Conservation (phyloP, 192 early-diverging fungal species). For the Helicostylum pulchrum region DNA sequence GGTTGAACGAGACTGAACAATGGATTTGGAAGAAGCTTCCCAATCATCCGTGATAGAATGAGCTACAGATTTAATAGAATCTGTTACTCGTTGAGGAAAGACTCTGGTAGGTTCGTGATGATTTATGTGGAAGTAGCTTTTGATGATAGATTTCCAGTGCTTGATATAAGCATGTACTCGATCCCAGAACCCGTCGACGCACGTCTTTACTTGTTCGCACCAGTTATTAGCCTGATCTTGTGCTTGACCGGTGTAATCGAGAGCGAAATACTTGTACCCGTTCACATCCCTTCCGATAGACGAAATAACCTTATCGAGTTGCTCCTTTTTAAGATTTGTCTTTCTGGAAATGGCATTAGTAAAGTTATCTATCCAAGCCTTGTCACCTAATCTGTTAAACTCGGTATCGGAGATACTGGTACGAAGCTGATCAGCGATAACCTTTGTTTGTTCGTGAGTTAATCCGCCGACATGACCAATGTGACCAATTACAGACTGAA, state of each 20-base stretch:
- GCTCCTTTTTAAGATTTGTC: slow-evolving; percentile 1
- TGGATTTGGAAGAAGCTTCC: not conserved
- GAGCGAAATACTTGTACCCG: not conserved
- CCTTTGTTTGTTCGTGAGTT: not conserved
- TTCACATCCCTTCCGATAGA: not conserved
- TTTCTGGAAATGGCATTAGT: not conserved
- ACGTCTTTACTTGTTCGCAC: no score
- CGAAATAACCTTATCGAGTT: not conserved
- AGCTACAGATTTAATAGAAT: not conserved
- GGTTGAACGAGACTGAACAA: not conserved
- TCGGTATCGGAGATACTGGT: not conserved
- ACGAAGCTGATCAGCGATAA: slow-evolving; percentile 1
- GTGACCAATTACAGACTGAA: not conserved
- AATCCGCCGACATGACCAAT: not conserved
- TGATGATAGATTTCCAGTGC: no score
- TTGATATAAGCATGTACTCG: no score
- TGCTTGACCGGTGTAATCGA: not conserved
- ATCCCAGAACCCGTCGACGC: no score
- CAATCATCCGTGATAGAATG: not conserved
- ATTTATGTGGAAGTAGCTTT: no score
- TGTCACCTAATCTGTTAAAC: not conserved
- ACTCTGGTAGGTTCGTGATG: not conserved
- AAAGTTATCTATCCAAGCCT: not conserved
- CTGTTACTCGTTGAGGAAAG: not conserved
- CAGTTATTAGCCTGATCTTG: not conserved